Percentiles rank a stretch among this genome's conserved stretches.
Evolutionary conservation across 2,329 filamentous ascomycete genomes (phyloP).

Genomic region (Penicillium nordicum): DNA sequence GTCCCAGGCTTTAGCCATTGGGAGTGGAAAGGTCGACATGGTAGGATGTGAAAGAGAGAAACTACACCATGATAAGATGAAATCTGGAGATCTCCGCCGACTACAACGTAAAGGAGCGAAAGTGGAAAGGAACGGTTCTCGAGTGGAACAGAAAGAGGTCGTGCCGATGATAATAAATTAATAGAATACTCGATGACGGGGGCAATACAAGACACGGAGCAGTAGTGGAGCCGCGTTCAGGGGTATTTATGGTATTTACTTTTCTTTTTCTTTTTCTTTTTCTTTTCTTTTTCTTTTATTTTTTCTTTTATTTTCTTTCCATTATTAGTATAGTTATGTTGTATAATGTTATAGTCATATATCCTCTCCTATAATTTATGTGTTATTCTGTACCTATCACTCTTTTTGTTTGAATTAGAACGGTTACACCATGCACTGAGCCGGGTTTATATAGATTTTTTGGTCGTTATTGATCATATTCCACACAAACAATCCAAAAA

Average conservation of each 20-base stretch:
- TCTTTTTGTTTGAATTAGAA: background rate
- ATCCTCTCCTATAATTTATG: background rate
- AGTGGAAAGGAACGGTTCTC: slow-evolving; percentile 8
- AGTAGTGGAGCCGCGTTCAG: slow-evolving; percentile 8
- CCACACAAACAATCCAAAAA: background rate
- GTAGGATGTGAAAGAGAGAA: background rate
- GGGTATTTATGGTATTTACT: slow-evolving; percentile 9
- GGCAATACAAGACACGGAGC: slow-evolving; percentile 1
- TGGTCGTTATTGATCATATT: background rate
- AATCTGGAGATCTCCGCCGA: slow-evolving; percentile 9
- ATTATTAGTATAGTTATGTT: background rate
- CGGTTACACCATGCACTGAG: background rate
- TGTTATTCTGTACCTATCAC: background rate
- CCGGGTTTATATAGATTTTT: background rate
- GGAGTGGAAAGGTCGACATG: slow-evolving; percentile 7
- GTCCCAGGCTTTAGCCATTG: slow-evolving; percentile 14
- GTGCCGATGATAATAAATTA: slow-evolving; percentile 10
- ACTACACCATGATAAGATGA: slow-evolving; percentile 10
- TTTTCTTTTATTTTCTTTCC: background rate
- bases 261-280: background rate
- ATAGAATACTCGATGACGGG: slow-evolving; percentile 8
- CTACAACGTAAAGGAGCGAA: slow-evolving; percentile 6
- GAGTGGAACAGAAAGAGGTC: slow-evolving; percentile 4
- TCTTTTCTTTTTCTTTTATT: no score
- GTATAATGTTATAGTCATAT: background rate